Conservation (phyloP, 2,329 filamentous ascomycete species). For the Fusarium buharicum region DNA sequence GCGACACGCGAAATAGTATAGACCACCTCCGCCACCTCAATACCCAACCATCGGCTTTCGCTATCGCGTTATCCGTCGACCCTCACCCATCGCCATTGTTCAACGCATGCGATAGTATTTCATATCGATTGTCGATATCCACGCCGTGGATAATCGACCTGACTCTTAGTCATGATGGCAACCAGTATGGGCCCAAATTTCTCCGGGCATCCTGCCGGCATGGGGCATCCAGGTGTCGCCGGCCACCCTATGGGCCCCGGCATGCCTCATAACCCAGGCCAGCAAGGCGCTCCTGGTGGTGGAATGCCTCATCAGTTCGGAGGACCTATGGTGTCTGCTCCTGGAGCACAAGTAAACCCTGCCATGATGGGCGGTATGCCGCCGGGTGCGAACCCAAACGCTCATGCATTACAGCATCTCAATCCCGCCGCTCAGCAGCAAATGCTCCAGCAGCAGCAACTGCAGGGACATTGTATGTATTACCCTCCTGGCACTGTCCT, state of each 20-base stretch:
- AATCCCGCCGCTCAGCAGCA: slow-evolving; percentile 70
- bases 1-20: slow-evolving; percentile 47
- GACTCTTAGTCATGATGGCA: slow-evolving; percentile 71
- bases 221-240: slow-evolving; percentile 76
- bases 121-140: slow-evolving; percentile 65
- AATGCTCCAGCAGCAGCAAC: slow-evolving; percentile 65
- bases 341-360: slow-evolving; percentile 77
- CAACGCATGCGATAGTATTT: slow-evolving; percentile 57
- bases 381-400: slow-evolving; percentile 71
- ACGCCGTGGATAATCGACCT: slow-evolving; percentile 67
- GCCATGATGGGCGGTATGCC: slow-evolving; percentile 82
- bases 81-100: slow-evolving; percentile 21
- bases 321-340: slow-evolving; percentile 76
- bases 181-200: slow-evolving; percentile 71
- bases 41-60: slow-evolving; percentile 32
- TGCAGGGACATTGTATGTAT: slow-evolving; percentile 51
- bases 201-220: slow-evolving; percentile 73
- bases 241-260: slow-evolving; percentile 72
- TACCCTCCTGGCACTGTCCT: slow-evolving; percentile 3
- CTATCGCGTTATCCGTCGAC: slow-evolving; percentile 28
- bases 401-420: slow-evolving; percentile 77
- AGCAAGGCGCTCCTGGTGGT: slow-evolving; percentile 72
- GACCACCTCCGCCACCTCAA: slow-evolving; percentile 27
- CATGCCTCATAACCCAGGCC: slow-evolving; percentile 75
- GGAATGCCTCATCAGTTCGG: slow-evolving; percentile 74